Conservation (phyloP, 108 stramenopile species). For the Mediolabrus comicus region DNA sequence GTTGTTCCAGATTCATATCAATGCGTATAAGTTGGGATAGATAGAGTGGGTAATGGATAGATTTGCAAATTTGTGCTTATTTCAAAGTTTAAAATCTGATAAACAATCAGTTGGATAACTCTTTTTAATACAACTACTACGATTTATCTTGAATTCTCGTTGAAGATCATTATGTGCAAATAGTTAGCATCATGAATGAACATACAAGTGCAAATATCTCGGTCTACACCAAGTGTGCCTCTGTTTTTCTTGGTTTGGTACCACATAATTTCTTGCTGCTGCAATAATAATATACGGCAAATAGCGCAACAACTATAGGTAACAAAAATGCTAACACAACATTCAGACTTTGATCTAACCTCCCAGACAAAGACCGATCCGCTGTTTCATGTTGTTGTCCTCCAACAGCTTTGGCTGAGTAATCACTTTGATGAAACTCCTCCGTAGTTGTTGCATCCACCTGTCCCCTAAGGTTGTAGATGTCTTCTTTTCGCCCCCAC, state of each 20-base stretch:
- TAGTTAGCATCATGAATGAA: background rate
- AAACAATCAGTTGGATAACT: background rate
- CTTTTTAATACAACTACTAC: background rate
- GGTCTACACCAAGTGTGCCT: background rate
- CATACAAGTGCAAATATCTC: too few relatives aligned
- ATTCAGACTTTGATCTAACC: background rate
- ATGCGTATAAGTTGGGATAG: constrained; percentile 48
- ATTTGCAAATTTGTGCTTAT: background rate
- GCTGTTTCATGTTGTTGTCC: background rate
- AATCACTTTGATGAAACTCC: background rate
- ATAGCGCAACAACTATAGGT: too few relatives aligned
- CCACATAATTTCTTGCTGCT: background rate
- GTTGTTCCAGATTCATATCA: constrained; percentile 73
- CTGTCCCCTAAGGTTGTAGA: constrained; percentile 2
- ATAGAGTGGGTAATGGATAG: background rate
- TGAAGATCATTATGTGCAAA: background rate
- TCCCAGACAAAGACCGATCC: background rate
- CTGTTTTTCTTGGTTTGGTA: background rate
- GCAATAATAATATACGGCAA: background rate
- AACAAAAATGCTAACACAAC: too few relatives aligned
- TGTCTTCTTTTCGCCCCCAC: constrained; percentile 58
- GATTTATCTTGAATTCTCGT: background rate
- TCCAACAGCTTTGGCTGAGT: background rate
- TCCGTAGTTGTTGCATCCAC: background rate
- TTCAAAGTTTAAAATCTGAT: background rate